A percentile compares a stretch with the other conserved stretches of the same genome.
Conservation (phyloP, 2,329 filamentous ascomycete species). For the Tolypocladium tropicale region DNA sequence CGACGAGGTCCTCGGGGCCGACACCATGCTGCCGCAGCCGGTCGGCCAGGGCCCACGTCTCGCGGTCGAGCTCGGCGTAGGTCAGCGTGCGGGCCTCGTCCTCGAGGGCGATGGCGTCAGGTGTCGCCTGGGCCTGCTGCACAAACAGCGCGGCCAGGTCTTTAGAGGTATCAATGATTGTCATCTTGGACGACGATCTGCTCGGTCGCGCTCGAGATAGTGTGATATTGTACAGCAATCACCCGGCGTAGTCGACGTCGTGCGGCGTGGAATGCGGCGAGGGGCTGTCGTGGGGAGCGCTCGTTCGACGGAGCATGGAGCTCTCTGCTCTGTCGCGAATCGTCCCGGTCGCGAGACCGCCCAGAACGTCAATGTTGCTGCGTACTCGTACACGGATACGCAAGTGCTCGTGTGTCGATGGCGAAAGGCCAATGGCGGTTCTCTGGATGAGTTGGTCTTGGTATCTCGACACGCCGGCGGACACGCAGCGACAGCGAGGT, state of each 20-base stretch:
- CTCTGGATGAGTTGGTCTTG: neutral
- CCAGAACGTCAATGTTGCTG: too few species aligned
- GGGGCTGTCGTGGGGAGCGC: neutral
- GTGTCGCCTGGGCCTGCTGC: constrained; percentile 57
- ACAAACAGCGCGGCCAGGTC: constrained; percentile 64
- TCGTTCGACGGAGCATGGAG: neutral
- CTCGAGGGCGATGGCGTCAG: constrained; percentile 60
- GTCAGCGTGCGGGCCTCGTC: constrained; percentile 58
- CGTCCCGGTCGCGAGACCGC: neutral
- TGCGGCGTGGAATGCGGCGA: neutral
- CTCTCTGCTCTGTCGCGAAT: neutral
- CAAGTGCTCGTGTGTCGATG: neutral
- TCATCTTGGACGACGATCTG: constrained; percentile 31
- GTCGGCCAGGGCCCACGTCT: constrained; percentile 53
- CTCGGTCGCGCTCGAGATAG: neutral
- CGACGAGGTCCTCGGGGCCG: constrained; percentile 62
- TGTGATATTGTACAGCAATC: too few species aligned
- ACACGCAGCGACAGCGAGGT: neutral
- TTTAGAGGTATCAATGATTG: constrained; percentile 59
- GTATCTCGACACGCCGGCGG: neutral
- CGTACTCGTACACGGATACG: too few species aligned
- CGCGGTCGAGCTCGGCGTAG: constrained; percentile 60
- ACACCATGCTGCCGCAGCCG: constrained; percentile 59
- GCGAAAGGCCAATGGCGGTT: neutral
- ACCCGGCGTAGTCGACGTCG: neutral